A percentile compares a stretch with the other conserved stretches of the same genome.
phyloP scores from a whole-genome alignment of 2,329 filamentous ascomycete genomes.

The Colletotrichum brevisporum region DNA sequence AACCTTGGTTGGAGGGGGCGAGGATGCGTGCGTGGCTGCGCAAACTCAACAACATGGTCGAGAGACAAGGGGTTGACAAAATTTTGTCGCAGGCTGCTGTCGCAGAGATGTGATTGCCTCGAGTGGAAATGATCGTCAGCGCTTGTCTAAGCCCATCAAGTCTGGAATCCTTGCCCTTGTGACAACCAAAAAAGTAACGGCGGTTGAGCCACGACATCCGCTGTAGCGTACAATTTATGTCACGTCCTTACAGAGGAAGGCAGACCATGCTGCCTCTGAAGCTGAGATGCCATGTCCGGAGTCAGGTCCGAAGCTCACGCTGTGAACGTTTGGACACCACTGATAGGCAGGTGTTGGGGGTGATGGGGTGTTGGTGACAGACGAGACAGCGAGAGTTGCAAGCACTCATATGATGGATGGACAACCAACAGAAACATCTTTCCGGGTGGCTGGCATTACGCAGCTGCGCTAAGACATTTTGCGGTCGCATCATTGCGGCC shows the following conservation, averaged over 20 bases:
- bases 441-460: neutral
- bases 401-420: neutral
- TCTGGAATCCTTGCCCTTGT: neutral
- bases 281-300: slow-evolving; percentile 6
- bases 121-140: slow-evolving; percentile 19
- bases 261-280: neutral
- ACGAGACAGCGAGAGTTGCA: too few species aligned
- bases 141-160: neutral
- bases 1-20: slow-evolving; percentile 1
- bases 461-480: neutral
- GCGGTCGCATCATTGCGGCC: neutral
- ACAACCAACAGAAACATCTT: neutral
- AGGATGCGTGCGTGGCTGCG: neutral
- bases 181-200: neutral
- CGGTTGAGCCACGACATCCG: neutral
- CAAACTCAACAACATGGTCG: neutral
- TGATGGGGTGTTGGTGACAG: too few species aligned
- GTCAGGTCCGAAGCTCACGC: slow-evolving; percentile 12
- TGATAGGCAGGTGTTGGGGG: too few species aligned
- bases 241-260: neutral
- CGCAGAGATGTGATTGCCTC: neutral
- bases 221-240: neutral
- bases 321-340: too few species aligned
- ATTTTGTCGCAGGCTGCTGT: neutral
- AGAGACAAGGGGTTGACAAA: neutral